Evolutionary conservation across 495 filamentous ascomycete species (phyloP), one percentile per base, ranked within the genome.

Genomic region (Penicillium canescens): DNA sequence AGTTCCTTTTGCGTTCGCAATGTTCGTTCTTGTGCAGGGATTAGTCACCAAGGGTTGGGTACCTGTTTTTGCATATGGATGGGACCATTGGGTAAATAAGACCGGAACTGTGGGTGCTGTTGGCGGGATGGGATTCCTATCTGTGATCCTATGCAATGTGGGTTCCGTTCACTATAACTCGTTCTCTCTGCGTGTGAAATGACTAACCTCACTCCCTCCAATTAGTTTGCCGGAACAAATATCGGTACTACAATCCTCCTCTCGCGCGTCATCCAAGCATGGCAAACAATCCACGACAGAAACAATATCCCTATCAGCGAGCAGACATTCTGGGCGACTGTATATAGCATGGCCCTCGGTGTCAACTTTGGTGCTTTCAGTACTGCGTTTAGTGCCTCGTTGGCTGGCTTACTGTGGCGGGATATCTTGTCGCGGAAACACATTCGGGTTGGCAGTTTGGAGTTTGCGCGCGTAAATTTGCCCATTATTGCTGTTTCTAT

Each of bases 281-380:
- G 85, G 85, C 63, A 77, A 42, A 51, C 69, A 13, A 84, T 88
- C 36, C 81, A 86, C 55, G 16, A 48, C n/a, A 36, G 31, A 13
- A 76, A 66, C 42, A 62, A 62, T 3, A 63, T 63, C 14, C 68
- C 73, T 0, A 82, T 85, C 44, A 73, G 69, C 14, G 63, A 86
- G 37, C 74, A 83, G 23, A 86, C 78, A 0, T 85, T 86, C 65
- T 87, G 82, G 82, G 85, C 79, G 1, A 82, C 85, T 2, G 74
- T 87, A 0, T 88, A 87, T 63, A 78, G 74, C 66, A 86, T 87
- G 82, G 85, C 85, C 0, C 61, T 88, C 6, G 83, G 84, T 16
- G 82, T 87, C 58, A 88, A 88, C 66, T 87, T 78, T 52, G 85
- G 85, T 39, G 85, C 85, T 12, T 88, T 87, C 61, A 85, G 82